Percentiles rank a stretch among this genome's conserved stretches.
Conservation (phyloP, 2,329 filamentous ascomycete genomes). For the Phialophora verrucosa region DNA sequence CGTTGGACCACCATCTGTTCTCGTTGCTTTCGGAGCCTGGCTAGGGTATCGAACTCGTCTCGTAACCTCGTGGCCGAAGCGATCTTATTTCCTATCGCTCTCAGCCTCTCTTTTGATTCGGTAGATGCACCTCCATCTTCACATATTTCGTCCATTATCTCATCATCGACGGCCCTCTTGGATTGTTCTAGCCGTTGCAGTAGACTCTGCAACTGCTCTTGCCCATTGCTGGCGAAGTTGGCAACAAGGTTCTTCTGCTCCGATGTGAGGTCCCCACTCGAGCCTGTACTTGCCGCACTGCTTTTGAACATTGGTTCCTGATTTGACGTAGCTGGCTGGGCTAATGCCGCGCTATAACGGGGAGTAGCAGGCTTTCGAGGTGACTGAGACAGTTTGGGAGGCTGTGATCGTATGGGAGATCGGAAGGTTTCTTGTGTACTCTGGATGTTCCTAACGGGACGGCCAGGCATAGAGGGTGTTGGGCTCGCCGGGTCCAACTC, state of each 20-base stretch:
- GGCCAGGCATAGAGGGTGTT: not conserved
- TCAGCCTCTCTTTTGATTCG: constrained; percentile 27
- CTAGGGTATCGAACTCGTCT: constrained; percentile 42
- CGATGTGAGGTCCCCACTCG: constrained; percentile 13
- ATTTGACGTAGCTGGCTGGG: not conserved
- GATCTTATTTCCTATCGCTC: constrained; percentile 46
- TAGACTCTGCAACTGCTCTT: constrained; percentile 28
- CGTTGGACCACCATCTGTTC: constrained; percentile 40
- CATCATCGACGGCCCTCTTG: constrained; percentile 26
- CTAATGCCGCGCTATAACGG: not conserved
- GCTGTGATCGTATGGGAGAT: constrained; percentile 1
- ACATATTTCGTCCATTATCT: constrained; percentile 37
- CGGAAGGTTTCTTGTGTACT: not conserved
- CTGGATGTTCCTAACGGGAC: not conserved
- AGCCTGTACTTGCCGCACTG: constrained; percentile 18
- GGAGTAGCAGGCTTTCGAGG: constrained; percentile 4
- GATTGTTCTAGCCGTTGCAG: constrained; percentile 34
- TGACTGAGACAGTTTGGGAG: not conserved
- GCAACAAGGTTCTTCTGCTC: constrained; percentile 29
- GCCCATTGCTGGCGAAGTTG: constrained; percentile 27
- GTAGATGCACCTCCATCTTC: constrained; percentile 35
- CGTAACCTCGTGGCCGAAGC: constrained; percentile 44
- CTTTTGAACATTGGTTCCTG: constrained; percentile 23
- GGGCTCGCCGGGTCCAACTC: not conserved
- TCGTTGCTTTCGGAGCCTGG: constrained; percentile 23